Percentiles rank a stretch among this genome's conserved stretches.
These are phyloP conservation scores for Rubia peregrina DNA, from an alignment of 305 asterid species.

Conservation along the genomic window DNA sequence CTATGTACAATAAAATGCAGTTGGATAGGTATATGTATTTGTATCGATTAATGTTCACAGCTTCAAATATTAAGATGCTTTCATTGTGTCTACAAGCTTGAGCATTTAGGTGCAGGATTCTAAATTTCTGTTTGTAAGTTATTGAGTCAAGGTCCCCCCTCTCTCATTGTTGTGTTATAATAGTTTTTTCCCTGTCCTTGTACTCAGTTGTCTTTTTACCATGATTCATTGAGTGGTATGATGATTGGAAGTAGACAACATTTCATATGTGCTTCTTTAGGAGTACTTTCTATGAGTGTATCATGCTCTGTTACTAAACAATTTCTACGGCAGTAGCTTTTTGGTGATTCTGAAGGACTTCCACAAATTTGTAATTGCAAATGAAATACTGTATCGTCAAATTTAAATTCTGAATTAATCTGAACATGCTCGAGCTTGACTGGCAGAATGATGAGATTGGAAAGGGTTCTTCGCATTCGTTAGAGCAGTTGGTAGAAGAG, in stretches of 20 bases:
- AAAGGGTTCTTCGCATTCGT: constrained; percentile 25
- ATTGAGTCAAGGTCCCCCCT: not conserved
- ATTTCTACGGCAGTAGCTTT: not conserved
- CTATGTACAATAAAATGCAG: not conserved
- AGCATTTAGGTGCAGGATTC: not conserved
- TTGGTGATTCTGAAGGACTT: not conserved
- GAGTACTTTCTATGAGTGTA: not conserved
- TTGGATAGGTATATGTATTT: not conserved
- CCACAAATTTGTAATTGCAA: not conserved
- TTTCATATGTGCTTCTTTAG: not conserved
- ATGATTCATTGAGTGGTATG: not conserved
- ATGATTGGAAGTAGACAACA: not conserved
- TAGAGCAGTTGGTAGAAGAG: constrained; percentile 63
- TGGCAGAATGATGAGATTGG: constrained; percentile 36
- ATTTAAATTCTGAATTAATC: not conserved
- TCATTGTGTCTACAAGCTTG: not conserved
- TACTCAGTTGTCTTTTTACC: not conserved
- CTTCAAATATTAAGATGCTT: not conserved
- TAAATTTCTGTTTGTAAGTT: not conserved
- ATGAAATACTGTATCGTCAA: not conserved
- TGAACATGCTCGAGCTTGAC: constrained; percentile 24
- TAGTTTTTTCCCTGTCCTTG: not conserved
- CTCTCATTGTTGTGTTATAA: not conserved
- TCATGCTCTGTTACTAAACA: not conserved
- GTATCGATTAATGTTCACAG: not conserved